Percentiles rank a stretch among this genome's conserved stretches.
Conservation (phyloP, 257 asterid genomes). For the Solanum chiquidenum region DNA sequence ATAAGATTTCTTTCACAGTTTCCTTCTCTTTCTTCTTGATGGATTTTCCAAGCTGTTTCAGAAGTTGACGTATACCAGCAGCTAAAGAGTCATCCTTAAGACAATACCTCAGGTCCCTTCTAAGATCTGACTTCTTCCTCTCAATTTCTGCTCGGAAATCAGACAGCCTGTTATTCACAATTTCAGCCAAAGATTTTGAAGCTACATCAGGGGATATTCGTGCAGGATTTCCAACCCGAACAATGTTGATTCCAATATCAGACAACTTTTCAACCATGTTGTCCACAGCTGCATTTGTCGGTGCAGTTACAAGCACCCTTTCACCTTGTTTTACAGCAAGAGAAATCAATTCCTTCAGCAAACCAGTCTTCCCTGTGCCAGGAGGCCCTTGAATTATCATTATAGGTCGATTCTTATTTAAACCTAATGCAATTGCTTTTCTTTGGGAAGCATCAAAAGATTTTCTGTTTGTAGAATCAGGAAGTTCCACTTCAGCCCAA, state of each 20-base stretch:
- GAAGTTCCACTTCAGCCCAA: constrained; percentile 56
- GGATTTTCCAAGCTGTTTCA: constrained; percentile 83
- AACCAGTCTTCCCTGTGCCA: constrained; percentile 88
- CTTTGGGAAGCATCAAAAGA: constrained; percentile 55
- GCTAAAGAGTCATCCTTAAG: constrained; percentile 90
- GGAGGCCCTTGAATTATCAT: constrained; percentile 92
- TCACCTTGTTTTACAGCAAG: constrained; percentile 77
- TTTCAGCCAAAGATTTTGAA: constrained; percentile 77
- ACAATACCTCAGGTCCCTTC: constrained; percentile 84
- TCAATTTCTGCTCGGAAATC: constrained; percentile 65
- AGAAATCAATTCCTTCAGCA: constrained; percentile 68
- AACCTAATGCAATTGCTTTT: constrained; percentile 80
- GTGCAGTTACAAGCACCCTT: constrained; percentile 95
- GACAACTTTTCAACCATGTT: constrained; percentile 91
- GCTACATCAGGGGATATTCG: constrained; percentile 76
- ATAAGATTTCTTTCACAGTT: constrained; percentile 65
- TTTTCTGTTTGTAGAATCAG: constrained; percentile 32
- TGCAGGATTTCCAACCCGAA: constrained; percentile 90
- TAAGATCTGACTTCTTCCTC: constrained; percentile 81
- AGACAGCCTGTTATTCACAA: constrained; percentile 62
- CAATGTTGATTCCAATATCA: constrained; percentile 53
- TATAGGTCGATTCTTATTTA: constrained; percentile 77
- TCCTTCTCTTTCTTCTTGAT: constrained; percentile 94
- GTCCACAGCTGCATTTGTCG: constrained; percentile 98
- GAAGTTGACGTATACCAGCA: constrained; percentile 95